Evolutionary conservation across 1,284 basidiomycete genomes (phyloP), one percentile per base, ranked within the genome.

Genomic region (Moesziomyces sp.): DNA sequence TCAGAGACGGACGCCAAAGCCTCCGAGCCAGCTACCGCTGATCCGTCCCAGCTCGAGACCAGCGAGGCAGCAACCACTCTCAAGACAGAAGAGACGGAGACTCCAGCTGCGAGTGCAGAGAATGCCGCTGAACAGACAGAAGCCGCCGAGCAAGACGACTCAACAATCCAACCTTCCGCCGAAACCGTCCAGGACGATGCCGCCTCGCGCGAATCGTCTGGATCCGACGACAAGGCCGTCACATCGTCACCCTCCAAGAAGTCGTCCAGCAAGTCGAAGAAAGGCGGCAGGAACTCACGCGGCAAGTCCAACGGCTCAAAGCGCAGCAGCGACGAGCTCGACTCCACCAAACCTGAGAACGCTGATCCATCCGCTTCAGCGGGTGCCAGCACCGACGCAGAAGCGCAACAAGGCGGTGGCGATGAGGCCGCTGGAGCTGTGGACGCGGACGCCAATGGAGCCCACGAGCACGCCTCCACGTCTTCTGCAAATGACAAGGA

Each of bases 261-360:
- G 45, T 35, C 55, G 5, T 24, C 55, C 11, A 52, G 49, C 52
- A 62, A 58, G 46, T 59, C 66, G 5, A 74, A 69, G 53, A 74
- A 69, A 46, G 60, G 57, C n/a, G 35, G 51, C 55, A 65, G 58
- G 26, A 57, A 0, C 42, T 73, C 64, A 9, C 64, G 62, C 10
- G 58, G 57, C 59, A 64, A 64, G 49, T 57, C 62, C 6, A 13
- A 48, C 14, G 56, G 61, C 53, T 66, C 66, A 6, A 74, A 69
- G 49, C 54, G 62, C 35, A 65, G 58, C 53, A 74, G 58, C 52
- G 62, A 65, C 30, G 58, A 74, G 50, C 58, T 61, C 13, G 58
- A 72, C 3, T 26, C 56, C 0, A 16, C 48, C 18, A 56, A 58
- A 16, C 47, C 61, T 10, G 51, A 43, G n/a, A 28, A 10, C 50